Evolutionary conservation across 1,284 basidiomycete species (phyloP), one percentile per base, ranked within the genome.

Genomic region (Ceratobasidium sp.): DNA sequence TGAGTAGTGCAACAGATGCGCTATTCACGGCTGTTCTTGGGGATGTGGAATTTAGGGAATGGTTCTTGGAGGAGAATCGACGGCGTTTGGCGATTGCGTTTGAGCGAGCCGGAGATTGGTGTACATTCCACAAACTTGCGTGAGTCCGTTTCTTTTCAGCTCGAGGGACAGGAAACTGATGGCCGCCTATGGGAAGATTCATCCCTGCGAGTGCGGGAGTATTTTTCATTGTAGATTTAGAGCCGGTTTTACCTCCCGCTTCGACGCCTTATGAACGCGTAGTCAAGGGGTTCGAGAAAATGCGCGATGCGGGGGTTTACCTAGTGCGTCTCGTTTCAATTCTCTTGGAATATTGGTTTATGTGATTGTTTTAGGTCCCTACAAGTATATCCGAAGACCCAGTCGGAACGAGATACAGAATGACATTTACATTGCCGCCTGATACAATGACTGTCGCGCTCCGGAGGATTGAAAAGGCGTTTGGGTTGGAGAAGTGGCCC

Each of bases 21-120:
- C 29, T 67, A 25, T 67, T 56, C n/a, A 67, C 62, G 1, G 6
- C 16, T 8, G 52, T 67, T 2, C 29, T 67, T 6, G 46, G 23
- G n/a, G 62, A 67, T n/a, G 23, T 56, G 2, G 7, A 11, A 25
- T 67, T 67, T 56, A 21, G 62, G 7, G 52, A 67, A 16, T 56
- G 62, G 62, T 67, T 67, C 42, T 25, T 67, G 7, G 23, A 47
- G 9, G 62, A 56, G 27, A 67, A 67, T 23, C 8, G 52, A 36
- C 14, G 27, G 25, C 14, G 62, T 19, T 33, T 67, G 25, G 7
- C 16, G 6, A n/a, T 21, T 14, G 62, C 62, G 52, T 67, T 67
- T 56, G 62, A 67, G 42, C 14, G 54, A 14, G 52, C 44, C 9
- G 62, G 25, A 4, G 62, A 67, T 46, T 67, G 62, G 62, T 67